Evolutionary conservation across 1,139 yeast genomes (phyloP).

Genomic region (Waltiozyma sp.): DNA sequence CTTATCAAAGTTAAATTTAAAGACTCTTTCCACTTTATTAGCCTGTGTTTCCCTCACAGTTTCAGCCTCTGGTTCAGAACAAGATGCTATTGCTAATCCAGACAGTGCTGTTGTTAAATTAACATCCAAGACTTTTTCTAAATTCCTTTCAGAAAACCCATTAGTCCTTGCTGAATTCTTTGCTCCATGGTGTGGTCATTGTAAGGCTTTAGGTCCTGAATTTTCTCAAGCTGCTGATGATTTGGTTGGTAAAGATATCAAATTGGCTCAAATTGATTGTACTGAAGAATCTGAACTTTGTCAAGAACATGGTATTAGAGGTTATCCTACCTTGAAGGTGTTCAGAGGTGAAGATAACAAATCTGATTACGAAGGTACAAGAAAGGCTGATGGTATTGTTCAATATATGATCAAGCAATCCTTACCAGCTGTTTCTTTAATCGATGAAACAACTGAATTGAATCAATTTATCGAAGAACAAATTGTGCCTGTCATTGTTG

Average conservation of each 20-base stretch:
- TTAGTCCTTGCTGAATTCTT: constrained; percentile 88
- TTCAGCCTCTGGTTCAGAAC: constrained; percentile 23
- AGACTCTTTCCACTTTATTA: constrained; percentile 14
- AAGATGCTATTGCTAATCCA: constrained; percentile 64
- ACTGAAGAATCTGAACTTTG: constrained; percentile 79
- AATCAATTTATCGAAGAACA: constrained; percentile 37
- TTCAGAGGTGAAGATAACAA: constrained; percentile 54
- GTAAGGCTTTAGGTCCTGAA: constrained; percentile 90
- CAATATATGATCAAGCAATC: constrained; percentile 76
- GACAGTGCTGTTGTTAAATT: constrained; percentile 85
- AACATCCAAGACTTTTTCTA: constrained; percentile 47
- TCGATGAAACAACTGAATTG: constrained; percentile 38
- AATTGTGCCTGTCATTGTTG: constrained; percentile 42
- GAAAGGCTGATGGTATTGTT: constrained; percentile 70
- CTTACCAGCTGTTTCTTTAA: constrained; percentile 61
- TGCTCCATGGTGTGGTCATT: constrained; percentile 99
- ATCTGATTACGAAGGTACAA: constrained; percentile 69
- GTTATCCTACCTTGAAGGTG: constrained; percentile 87
- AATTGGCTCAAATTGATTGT: constrained; percentile 89
- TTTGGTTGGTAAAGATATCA: constrained; percentile 54
- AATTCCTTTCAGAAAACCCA: constrained; percentile 60
- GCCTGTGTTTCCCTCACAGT: constrained; percentile 17
- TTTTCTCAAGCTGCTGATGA: constrained; percentile 74
- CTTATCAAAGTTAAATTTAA: constrained; percentile 12
- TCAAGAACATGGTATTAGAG: constrained; percentile 61